Evolutionary conservation across 768 basidiomycete genomes (phyloP).

Genomic region (Suillus brevipes): DNA sequence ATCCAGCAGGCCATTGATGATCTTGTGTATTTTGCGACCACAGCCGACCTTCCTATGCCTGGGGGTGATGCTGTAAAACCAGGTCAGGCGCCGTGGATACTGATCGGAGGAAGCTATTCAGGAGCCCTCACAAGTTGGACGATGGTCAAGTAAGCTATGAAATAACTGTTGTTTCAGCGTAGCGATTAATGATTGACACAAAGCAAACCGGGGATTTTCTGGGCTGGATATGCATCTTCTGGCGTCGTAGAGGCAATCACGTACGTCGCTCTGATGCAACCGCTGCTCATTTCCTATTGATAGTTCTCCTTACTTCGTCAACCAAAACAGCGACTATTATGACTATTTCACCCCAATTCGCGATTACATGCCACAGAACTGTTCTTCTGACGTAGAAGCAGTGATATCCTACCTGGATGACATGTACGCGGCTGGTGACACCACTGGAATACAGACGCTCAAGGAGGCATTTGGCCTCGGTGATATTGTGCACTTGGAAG

Average conservation of each 20-base stretch:
- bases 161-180: neutral
- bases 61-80: constrained; percentile 63
- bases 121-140: constrained; percentile 59
- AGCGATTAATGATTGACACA: constrained; percentile 13
- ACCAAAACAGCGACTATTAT: constrained; percentile 18
- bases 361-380: constrained; percentile 67
- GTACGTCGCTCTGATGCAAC: constrained; percentile 27
- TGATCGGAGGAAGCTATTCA: constrained; percentile 45
- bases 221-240: constrained; percentile 46
- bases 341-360: constrained; percentile 73
- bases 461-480: constrained; percentile 62
- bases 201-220: constrained; percentile 41
- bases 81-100: constrained; percentile 43
- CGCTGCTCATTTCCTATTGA: neutral
- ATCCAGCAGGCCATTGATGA: constrained; percentile 78
- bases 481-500: constrained; percentile 58
- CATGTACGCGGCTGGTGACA: constrained; percentile 48
- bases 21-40: constrained; percentile 67
- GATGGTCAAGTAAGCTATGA: constrained; percentile 58
- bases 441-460: constrained; percentile 48
- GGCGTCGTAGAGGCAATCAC: constrained; percentile 46
- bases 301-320: neutral
- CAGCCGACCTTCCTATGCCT: constrained; percentile 66
- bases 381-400: constrained; percentile 68
- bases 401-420: constrained; percentile 63